A percentile compares a stretch with the other conserved stretches of the same genome.
Conservation (phyloP, 805 yeast genomes). For the Suhomyces sp. region DNA sequence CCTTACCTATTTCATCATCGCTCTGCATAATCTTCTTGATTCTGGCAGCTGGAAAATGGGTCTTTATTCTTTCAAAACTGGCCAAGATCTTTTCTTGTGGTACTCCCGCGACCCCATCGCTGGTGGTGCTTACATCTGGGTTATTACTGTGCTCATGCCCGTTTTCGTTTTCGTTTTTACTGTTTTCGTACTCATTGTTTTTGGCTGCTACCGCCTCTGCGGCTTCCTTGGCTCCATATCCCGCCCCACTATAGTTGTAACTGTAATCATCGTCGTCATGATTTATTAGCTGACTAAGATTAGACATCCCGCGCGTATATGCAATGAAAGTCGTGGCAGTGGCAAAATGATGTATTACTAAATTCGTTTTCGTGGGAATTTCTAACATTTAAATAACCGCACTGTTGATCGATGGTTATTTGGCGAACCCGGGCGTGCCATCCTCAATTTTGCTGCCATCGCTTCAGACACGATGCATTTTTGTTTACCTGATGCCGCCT, state of each 20-base stretch:
- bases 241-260: constrained; percentile 9
- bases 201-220: background rate
- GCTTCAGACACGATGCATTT: background rate
- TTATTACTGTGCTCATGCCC: background rate
- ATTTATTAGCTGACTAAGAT: constrained; percentile 25
- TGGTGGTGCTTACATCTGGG: background rate
- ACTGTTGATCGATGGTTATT: background rate
- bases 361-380: constrained; percentile 1
- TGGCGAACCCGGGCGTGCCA: background rate
- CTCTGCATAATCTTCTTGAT: constrained; percentile 96
- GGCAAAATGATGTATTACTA: constrained; percentile 2
- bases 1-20: constrained; percentile 97
- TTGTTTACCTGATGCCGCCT: background rate
- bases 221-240: constrained; percentile 1
- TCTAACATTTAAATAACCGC: constrained; percentile 5
- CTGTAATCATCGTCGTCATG: constrained; percentile 19
- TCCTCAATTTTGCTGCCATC: background rate
- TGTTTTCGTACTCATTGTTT: constrained; percentile 3
- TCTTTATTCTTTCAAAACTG: constrained; percentile 55
- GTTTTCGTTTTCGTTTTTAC: constrained; percentile 2
- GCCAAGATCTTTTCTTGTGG: constrained; percentile 31
- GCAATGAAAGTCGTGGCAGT: constrained; percentile 1
- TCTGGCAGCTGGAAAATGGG: constrained; percentile 89
- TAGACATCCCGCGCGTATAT: constrained; percentile 16
- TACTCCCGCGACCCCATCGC: background rate